Evolutionary conservation across 352 stramenopile species (phyloP), one percentile per base, ranked within the genome.

Genomic region (Globisporangium paroecandrum): DNA sequence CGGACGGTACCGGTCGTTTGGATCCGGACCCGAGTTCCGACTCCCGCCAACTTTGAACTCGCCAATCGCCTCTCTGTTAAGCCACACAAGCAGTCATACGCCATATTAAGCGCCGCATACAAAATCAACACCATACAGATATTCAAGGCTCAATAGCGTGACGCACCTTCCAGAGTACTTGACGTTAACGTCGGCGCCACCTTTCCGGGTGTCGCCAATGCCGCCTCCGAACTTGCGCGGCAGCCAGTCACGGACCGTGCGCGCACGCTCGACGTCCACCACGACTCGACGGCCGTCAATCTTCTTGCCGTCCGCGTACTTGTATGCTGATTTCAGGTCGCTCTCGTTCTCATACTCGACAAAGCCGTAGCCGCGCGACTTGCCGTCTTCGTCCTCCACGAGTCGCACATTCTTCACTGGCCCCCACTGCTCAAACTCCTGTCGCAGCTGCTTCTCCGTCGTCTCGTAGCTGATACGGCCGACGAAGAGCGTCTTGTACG

Each of bases 401-500:
- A 98, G 72, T 8, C 88, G 77, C 43, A 99, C 79, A n/a, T 82
- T 86, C 68, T 95, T 91, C 46, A 98, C 88, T 0, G 89, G 77
- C 1, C 96, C 96, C 68, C 96, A 98, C 67, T 97, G 83, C 78
- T 99, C 95, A 57, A 99, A 99, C 74, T 99, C 96, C 43, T 98
- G 82, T 7, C 97, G 84, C 22, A 99, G 78, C 75, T 99, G 98
- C 62, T 98, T 92, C 76, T 99, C 97, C 32, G 93, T 99, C 5
- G 98, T 99, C 73, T 99, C 96, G 75, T 99, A 99, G 64, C 91
- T 98, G 43, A 99, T 91, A 66, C 97, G 87, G 4, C 90, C 95
- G 0, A 99, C 94, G 77, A 99, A 99, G 0, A 99, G 84, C 51
- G 98, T 99, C 81, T 98, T 99, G 87, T 99, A 99, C 64, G 97